Conservation (phyloP, 345 rosid genomes). For the Diplotaxis tenuifolia region DNA sequence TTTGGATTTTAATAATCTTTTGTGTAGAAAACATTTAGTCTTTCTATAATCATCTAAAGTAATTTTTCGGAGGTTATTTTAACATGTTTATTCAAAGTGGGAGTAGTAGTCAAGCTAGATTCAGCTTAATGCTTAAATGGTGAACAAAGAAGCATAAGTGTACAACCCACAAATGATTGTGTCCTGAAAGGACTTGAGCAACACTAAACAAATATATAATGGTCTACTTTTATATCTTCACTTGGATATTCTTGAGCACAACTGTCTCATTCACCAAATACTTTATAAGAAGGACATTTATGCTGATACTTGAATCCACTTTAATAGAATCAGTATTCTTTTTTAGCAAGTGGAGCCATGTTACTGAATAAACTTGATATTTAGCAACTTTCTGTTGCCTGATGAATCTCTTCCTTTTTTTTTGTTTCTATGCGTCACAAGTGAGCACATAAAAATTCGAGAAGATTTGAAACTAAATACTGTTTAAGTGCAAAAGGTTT, state of each 20-base stretch:
- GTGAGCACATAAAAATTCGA: neutral
- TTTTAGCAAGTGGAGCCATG: neutral
- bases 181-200: conserved; percentile 6
- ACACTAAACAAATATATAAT: conserved; percentile 9
- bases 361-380: neutral
- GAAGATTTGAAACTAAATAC: too few relatives aligned
- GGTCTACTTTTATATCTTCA: neutral
- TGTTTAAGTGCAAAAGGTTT: too few relatives aligned
- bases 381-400: neutral
- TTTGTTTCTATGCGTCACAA: neutral
- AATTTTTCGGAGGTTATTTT: neutral
- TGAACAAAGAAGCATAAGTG: conserved; percentile 14
- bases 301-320: neutral
- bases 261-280: neutral
- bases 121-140: conserved; percentile 12
- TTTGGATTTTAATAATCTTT: neutral
- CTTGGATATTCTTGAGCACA: neutral
- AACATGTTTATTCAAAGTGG: conserved; percentile 5
- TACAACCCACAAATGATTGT: conserved; percentile 9
- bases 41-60: conserved; percentile 1
- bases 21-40: neutral
- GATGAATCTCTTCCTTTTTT: neutral
- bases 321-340: neutral
- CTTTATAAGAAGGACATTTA: neutral
- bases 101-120: neutral